Conservation (phyloP, 257 asterid genomes). For the Scutellaria baicalensis region DNA sequence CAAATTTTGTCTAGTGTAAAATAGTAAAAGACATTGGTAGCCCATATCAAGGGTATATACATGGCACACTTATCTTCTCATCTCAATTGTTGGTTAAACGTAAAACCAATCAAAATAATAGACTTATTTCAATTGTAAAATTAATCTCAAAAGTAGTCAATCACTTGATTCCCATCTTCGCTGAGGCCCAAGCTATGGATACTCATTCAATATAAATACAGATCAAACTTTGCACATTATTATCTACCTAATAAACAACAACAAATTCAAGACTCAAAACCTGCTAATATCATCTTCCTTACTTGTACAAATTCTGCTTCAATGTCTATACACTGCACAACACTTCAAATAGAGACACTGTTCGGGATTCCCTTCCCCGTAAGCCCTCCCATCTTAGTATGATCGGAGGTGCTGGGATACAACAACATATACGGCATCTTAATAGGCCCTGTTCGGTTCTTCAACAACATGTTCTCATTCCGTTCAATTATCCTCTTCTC, state of each 20-base stretch:
- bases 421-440: conserved; percentile 49
- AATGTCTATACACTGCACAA: neutral
- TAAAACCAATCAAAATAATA: no score
- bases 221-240: neutral
- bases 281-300: neutral
- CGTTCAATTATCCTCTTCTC: conserved; percentile 35
- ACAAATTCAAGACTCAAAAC: neutral
- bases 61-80: no score
- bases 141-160: neutral
- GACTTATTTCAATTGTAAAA: no score
- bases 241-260: neutral
- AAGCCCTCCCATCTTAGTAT: conserved; percentile 44
- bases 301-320: neutral
- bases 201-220: neutral
- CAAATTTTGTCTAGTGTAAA: no score
- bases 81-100: no score
- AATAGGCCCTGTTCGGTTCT: conserved; percentile 59
- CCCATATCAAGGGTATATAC: no score
- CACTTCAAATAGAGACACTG: conserved; percentile 54
- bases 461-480: conserved; percentile 20
- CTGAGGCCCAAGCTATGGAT: no score
- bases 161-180: neutral
- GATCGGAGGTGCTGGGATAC: conserved; percentile 41
- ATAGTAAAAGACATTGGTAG: no score
- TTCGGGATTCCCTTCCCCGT: conserved; percentile 76